phyloP scores from a whole-genome alignment of 1,284 basidiomycete genomes.

The Neonothopanus nambi region DNA sequence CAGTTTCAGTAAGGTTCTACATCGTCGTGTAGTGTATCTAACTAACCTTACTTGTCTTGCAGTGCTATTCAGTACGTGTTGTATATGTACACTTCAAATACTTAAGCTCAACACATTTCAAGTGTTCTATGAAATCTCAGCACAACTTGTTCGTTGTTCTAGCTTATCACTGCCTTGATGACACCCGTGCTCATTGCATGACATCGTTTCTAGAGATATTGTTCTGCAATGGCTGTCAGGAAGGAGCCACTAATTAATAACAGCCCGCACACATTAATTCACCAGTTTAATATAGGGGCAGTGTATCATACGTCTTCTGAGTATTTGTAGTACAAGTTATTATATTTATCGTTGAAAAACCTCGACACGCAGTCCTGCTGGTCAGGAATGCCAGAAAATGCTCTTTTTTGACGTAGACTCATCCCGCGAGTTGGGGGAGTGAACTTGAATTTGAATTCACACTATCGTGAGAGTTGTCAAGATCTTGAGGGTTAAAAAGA shows the following conservation, averaged over 20 bases:
- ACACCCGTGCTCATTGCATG: background rate
- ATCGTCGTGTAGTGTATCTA: constrained; percentile 13
- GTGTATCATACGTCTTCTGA: constrained; percentile 15
- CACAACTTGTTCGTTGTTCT: constrained; percentile 74
- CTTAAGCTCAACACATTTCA: constrained; percentile 15
- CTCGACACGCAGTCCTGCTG: no score
- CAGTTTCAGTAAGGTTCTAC: constrained; percentile 72
- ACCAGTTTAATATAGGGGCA: background rate
- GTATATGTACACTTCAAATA: background rate
- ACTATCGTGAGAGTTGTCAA: no score
- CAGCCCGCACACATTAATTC: no score
- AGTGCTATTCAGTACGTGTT: constrained; percentile 78
- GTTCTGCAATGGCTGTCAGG: constrained; percentile 72
- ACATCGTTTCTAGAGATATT: constrained; percentile 53
- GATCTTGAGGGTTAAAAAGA: no score
- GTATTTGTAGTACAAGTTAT: constrained; percentile 7
- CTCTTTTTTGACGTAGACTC: no score
- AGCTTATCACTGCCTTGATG: background rate
- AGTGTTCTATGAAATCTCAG: constrained; percentile 94
- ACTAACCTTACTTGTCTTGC: constrained; percentile 2
- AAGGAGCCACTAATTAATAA: constrained; percentile 45
- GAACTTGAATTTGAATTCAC: no score
- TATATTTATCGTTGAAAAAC: background rate
- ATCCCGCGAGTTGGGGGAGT: no score
- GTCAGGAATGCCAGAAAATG: no score